Conservation (phyloP, 1,284 basidiomycete species). For the Trichosporon sp. region DNA sequence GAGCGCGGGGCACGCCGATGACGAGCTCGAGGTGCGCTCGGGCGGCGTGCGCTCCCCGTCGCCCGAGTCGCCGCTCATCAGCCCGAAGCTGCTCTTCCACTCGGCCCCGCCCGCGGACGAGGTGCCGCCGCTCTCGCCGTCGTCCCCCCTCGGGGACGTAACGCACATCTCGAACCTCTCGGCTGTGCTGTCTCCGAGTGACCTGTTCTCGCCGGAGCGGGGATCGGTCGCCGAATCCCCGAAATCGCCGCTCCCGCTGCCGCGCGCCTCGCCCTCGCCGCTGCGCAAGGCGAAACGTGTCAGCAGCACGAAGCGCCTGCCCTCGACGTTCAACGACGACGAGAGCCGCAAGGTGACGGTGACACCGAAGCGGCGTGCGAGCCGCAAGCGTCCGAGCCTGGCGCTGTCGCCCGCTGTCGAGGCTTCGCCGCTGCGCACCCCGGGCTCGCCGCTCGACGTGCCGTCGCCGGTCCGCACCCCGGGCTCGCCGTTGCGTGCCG, state of each 20-base stretch:
- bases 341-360: neutral
- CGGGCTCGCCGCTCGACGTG: neutral
- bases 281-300: neutral
- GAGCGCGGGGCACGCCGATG: neutral
- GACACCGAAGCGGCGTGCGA: neutral
- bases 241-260: neutral
- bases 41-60: neutral
- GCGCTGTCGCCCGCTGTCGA: neutral
- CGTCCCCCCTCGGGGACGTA: neutral
- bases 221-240: neutral
- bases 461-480: neutral
- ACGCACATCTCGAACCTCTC: neutral
- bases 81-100: neutral
- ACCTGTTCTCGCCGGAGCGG: neutral
- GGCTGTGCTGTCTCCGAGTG: neutral
- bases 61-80: neutral
- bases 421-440: neutral
- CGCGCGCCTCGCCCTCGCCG: neutral
- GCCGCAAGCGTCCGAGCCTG: neutral
- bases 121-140: neutral
- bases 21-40: neutral
- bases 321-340: neutral
- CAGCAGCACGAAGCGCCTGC: slow-evolving; percentile 2
- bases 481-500: neutral
- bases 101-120: neutral